Percentiles rank a stretch among this genome's conserved stretches.
phyloP scores from a whole-genome alignment of 2,329 filamentous ascomycete species.

The Claviceps sp. region DNA sequence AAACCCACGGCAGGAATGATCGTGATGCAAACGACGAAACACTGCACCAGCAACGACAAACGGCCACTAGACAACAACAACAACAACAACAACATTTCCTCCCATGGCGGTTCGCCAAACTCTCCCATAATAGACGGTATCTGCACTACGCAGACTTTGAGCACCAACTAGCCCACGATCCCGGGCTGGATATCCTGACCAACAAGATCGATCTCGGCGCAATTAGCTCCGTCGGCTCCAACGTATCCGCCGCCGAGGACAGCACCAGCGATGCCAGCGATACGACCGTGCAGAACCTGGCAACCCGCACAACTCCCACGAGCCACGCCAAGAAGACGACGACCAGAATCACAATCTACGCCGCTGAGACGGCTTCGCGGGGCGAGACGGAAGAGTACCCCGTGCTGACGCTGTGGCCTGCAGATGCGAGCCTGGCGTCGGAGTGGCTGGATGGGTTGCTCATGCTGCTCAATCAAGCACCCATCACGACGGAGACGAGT shows the following conservation, averaged over 20 bases:
- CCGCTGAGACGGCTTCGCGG: conserved; percentile 23
- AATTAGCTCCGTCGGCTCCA: conserved; percentile 88
- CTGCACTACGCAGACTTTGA: conserved; percentile 84
- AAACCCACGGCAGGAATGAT: conserved; percentile 16
- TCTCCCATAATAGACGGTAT: conserved; percentile 83
- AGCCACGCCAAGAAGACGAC: conserved; percentile 31
- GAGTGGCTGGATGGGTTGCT: conserved; percentile 95
- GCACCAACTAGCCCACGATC: conserved; percentile 47
- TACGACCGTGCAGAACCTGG: conserved; percentile 26
- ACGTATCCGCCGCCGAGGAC: conserved; percentile 58
- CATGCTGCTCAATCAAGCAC: conserved; percentile 88
- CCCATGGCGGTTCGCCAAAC: conserved; percentile 69
- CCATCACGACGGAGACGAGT: conserved; percentile 92
- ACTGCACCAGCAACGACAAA: conserved; percentile 27
- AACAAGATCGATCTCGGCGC: conserved; percentile 79
- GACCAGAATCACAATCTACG: conserved; percentile 83
- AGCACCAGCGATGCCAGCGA: conserved; percentile 29
- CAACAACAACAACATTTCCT: no score
- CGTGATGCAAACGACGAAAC: conserved; percentile 12
- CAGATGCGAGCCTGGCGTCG: conserved; percentile 69
- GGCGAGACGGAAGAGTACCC: conserved; percentile 47
- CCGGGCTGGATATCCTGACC: conserved; percentile 56
- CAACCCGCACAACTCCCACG: conserved; percentile 24
- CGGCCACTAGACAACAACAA: no score
- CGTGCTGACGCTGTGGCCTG: conserved; percentile 71